phyloP scores from a whole-genome alignment of 2,329 filamentous ascomycete species.

The Colletotrichum viniferum region DNA sequence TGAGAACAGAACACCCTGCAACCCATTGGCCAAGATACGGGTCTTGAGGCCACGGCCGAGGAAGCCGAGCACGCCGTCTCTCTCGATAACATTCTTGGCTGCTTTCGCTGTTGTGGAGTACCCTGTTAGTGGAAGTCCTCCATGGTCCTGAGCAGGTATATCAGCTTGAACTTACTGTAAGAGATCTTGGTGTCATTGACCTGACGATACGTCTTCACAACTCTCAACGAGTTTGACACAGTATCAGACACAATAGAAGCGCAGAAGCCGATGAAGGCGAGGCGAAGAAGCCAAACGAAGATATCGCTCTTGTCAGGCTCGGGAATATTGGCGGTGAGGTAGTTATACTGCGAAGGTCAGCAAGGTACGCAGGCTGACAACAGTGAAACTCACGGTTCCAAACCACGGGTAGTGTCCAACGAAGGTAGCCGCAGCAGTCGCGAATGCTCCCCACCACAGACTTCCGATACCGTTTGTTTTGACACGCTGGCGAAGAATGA shows the following conservation, averaged over 20 bases:
- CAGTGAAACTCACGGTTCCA: slow-evolving; percentile 40
- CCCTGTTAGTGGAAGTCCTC: not conserved
- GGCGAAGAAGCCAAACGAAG: slow-evolving; percentile 44
- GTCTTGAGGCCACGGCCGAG: slow-evolving; percentile 51
- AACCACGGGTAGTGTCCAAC: slow-evolving; percentile 57
- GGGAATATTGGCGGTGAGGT: slow-evolving; percentile 39
- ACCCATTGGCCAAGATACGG: slow-evolving; percentile 50
- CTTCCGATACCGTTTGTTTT: slow-evolving; percentile 48
- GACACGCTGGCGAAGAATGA: slow-evolving; percentile 46
- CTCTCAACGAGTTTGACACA: slow-evolving; percentile 50
- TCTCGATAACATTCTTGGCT: slow-evolving; percentile 40
- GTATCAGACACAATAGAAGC: slow-evolving; percentile 50
- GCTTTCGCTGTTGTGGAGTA: slow-evolving; percentile 39
- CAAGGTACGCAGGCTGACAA: rapidly evolving
- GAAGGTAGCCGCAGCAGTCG: slow-evolving; percentile 52
- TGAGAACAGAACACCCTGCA: slow-evolving; percentile 51
- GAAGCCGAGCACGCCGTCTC: slow-evolving; percentile 46
- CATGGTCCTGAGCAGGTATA: not conserved
- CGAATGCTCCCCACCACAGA: slow-evolving; percentile 54
- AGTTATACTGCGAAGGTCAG: slow-evolving; percentile 43
- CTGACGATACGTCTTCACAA: slow-evolving; percentile 54
- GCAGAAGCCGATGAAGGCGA: slow-evolving; percentile 47
- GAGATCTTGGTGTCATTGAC: slow-evolving; percentile 52
- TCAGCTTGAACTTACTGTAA: slow-evolving; percentile 37
- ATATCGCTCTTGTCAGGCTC: slow-evolving; percentile 45